These are phyloP conservation scores for Neofusicoccum cordaticola DNA, from an alignment of 2,329 filamentous ascomycete species.

Conservation along the genomic window DNA sequence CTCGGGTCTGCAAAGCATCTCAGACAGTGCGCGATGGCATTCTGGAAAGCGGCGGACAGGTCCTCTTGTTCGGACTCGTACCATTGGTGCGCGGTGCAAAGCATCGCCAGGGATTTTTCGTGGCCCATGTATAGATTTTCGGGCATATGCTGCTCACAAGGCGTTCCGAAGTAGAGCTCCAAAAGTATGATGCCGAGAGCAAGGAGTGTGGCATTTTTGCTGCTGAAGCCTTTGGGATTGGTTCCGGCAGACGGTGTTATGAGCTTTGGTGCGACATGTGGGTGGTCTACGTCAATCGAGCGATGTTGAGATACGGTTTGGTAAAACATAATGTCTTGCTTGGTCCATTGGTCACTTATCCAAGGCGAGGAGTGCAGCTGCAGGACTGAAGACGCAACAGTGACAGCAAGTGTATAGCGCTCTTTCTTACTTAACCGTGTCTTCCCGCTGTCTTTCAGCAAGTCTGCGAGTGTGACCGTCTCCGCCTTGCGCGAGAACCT, in stretches of 20 bases:
- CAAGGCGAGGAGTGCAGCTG: constrained; percentile 38
- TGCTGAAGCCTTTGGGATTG: constrained; percentile 23
- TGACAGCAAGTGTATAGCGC: constrained; percentile 35
- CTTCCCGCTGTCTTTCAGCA: constrained; percentile 28
- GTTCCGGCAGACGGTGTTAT: constrained; percentile 17
- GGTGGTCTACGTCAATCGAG: constrained; percentile 30
- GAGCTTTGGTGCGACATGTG: constrained; percentile 28
- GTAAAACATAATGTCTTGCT: constrained; percentile 35
- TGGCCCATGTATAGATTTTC: constrained; percentile 18
- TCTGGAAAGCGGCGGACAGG: constrained; percentile 34
- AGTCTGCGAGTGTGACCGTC: constrained; percentile 31
- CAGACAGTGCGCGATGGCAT: constrained; percentile 34
- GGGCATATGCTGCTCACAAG: constrained; percentile 31
- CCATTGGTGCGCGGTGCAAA: constrained; percentile 35
- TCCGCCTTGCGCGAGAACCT: constrained; percentile 19
- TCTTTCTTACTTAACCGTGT: constrained; percentile 31
- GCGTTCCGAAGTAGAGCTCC: constrained; percentile 37
- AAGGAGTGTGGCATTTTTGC: constrained; percentile 35
- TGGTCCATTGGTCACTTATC: constrained; percentile 34
- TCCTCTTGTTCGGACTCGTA: constrained; percentile 33
- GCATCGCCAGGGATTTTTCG: constrained; percentile 22
- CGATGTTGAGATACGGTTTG: constrained; percentile 21
- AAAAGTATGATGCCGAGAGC: constrained; percentile 34
- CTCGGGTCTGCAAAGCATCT: constrained; percentile 34
- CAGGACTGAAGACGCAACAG: constrained; percentile 34